phyloP scores from a whole-genome alignment of 352 stramenopile genomes.

The Globisporangium nodosum region DNA sequence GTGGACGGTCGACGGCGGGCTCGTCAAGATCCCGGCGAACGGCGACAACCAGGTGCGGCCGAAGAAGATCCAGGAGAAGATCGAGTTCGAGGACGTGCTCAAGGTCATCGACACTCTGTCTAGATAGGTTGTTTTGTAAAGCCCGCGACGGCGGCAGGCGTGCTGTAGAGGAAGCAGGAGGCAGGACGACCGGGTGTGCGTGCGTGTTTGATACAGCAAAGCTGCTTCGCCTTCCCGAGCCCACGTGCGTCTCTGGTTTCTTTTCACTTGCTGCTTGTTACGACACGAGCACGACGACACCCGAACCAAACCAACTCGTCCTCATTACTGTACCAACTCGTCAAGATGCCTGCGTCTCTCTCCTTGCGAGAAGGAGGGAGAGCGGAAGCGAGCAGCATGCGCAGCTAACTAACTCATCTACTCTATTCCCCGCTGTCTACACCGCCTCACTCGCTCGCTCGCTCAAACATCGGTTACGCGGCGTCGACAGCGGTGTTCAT shows the following conservation, averaged over 20 bases:
- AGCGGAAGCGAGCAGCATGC: no score
- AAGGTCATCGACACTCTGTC: slow-evolving; percentile 86
- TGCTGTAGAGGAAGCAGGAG: not conserved
- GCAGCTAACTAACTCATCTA: not conserved
- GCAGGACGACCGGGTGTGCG: not conserved
- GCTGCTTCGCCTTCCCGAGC: not conserved
- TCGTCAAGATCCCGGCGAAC: slow-evolving; percentile 62
- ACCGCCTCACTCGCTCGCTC: not conserved
- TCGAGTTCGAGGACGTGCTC: slow-evolving; percentile 80
- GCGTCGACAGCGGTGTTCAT: slow-evolving; percentile 10
- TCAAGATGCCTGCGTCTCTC: no score
- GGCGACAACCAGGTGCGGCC: slow-evolving; percentile 84
- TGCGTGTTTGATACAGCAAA: not conserved
- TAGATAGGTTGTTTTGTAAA: slow-evolving; percentile 51
- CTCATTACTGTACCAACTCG: no score
- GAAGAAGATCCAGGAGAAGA: slow-evolving; percentile 85
- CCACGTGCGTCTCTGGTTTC: not conserved
- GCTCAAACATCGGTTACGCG: slow-evolving; percentile 7
- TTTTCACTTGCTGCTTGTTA: not conserved
- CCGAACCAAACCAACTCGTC: no score
- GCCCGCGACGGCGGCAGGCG: not conserved
- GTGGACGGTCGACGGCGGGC: slow-evolving; percentile 53
- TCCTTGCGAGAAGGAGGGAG: no score
- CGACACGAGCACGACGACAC: no score
- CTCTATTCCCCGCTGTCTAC: slow-evolving; percentile 17